Conservation (phyloP, 176 grass and related monocot species). For the Musa beccarii region DNA sequence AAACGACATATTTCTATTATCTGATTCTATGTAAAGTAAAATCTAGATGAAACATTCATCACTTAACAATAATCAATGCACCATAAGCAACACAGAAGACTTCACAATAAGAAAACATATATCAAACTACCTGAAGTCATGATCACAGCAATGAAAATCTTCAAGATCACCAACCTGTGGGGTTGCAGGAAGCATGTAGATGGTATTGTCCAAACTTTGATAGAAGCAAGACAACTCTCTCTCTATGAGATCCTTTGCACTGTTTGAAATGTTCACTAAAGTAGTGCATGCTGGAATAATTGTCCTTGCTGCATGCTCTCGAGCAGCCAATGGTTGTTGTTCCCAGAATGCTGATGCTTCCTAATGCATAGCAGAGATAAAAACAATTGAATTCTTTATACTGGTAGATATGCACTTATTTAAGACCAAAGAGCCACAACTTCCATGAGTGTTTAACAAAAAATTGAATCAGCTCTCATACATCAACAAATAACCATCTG, state of each 20-base stretch:
- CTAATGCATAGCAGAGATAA: constrained; percentile 25
- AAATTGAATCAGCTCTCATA: not conserved
- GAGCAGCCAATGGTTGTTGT: constrained; percentile 79
- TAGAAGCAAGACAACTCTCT: constrained; percentile 68
- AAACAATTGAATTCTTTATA: not conserved
- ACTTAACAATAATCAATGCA: not conserved
- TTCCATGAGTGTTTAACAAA: not conserved
- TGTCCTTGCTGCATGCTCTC: constrained; percentile 74
- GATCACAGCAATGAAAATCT: constrained; percentile 3
- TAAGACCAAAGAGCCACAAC: not conserved
- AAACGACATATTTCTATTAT: too few species aligned
- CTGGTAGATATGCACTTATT: not conserved
- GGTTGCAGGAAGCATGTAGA: constrained; percentile 76
- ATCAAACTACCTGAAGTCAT: not conserved
- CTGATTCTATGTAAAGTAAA: too few species aligned
- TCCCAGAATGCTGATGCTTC: constrained; percentile 97
- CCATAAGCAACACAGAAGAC: constrained; percentile 11
- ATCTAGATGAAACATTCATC: not conserved
- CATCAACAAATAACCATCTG: not conserved
- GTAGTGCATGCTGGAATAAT: constrained; percentile 71
- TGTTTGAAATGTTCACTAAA: constrained; percentile 83
- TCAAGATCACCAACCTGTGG: constrained; percentile 61
- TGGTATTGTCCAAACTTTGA: constrained; percentile 87
- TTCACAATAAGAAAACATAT: not conserved
- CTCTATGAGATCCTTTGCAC: constrained; percentile 82